A percentile compares a stretch with the other conserved stretches of the same genome.
Evolutionary conservation across 495 filamentous ascomycete species (phyloP).

Genomic region (Aspergillus sparsus): DNA sequence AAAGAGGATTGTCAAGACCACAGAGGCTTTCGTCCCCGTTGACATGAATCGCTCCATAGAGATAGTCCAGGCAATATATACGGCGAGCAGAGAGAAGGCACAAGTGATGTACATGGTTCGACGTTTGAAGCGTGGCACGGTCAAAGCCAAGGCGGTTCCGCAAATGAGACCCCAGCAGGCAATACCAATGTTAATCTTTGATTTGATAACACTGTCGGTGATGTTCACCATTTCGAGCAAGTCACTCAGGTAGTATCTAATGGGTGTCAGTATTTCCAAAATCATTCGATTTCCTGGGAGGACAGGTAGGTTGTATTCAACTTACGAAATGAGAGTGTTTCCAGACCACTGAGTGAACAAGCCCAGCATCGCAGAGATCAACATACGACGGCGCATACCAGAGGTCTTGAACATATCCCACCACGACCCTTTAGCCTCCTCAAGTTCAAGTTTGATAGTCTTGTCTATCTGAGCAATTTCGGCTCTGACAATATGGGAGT

Average conservation of each 20-base stretch:
- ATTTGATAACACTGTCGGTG: constrained; percentile 52
- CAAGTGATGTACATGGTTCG: constrained; percentile 61
- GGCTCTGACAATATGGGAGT: constrained; percentile 57
- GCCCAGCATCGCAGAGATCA: constrained; percentile 59
- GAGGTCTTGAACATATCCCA: constrained; percentile 53
- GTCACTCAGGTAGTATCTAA: constrained; percentile 55
- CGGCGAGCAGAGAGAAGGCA: constrained; percentile 51
- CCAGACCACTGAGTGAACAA: constrained; percentile 68
- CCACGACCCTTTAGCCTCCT: constrained; percentile 56
- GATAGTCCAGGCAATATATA: constrained; percentile 62
- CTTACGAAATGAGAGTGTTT: constrained; percentile 61
- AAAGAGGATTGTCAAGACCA: constrained; percentile 58
- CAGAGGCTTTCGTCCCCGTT: constrained; percentile 42
- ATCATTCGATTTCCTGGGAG: background rate
- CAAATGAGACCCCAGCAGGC: constrained; percentile 58
- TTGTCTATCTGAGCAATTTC: constrained; percentile 62
- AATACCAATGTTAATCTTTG: constrained; percentile 59
- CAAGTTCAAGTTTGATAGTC: constrained; percentile 58
- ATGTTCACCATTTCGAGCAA: constrained; percentile 51
- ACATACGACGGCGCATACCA: constrained; percentile 57
- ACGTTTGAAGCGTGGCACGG: constrained; percentile 53
- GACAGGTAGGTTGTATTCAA: constrained; percentile 5
- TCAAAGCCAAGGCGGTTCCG: constrained; percentile 53
- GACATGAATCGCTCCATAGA: constrained; percentile 56
- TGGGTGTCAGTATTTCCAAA: background rate